These are phyloP conservation scores for Dalbergia cochinchinensis DNA, from an alignment of 306 rosid species.

Conservation along the genomic window DNA sequence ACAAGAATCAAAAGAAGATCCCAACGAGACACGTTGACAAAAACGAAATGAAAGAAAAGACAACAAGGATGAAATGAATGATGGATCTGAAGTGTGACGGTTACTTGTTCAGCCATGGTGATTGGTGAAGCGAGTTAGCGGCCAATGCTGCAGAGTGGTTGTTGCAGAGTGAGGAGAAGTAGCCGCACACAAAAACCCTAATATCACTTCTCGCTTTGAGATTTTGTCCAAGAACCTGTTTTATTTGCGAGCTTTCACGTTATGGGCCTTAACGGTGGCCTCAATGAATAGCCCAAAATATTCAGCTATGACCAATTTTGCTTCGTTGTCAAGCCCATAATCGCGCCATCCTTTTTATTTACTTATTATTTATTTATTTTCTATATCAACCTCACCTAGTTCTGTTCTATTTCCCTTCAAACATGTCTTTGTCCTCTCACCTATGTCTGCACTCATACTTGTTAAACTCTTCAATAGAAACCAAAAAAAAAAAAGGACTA, in stretches of 20 bases:
- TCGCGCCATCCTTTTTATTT: no score
- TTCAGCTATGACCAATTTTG: no score
- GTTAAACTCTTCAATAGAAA: no score
- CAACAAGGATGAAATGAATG: no score
- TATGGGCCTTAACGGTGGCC: constrained; percentile 28
- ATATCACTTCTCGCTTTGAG: not conserved
- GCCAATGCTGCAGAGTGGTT: not conserved
- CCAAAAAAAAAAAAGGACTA: no score
- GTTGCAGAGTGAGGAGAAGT: not conserved
- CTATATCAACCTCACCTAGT: no score
- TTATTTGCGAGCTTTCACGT: not conserved
- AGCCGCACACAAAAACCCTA: constrained; percentile 51
- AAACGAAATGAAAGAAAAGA: not conserved
- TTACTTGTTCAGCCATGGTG: constrained; percentile 82
- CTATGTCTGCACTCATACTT: no score
- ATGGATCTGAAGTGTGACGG: not conserved
- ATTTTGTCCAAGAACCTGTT: not conserved
- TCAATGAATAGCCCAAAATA: not conserved
- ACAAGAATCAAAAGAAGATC: not conserved
- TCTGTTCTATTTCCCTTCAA: no score
- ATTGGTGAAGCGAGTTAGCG: constrained; percentile 33
- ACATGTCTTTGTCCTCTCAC: no score
- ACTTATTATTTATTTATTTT: no score
- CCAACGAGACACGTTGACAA: not conserved
- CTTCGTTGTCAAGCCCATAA: no score